phyloP scores from a whole-genome alignment of 2,329 filamentous ascomycete species.

The Drechslerella dactyloides region DNA sequence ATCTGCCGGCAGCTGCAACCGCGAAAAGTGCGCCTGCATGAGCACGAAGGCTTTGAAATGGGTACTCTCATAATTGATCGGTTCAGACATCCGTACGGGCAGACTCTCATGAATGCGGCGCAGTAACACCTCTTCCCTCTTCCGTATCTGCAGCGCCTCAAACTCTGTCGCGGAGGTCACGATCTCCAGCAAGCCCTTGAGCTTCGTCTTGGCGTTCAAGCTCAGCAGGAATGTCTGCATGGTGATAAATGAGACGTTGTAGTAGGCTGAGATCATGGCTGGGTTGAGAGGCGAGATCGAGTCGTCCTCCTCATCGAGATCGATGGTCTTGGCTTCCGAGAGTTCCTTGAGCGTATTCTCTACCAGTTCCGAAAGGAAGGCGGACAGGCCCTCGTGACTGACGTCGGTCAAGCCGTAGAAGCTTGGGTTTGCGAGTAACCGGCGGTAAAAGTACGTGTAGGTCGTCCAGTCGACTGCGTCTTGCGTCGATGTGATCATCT shows the following conservation, averaged over 20 bases:
- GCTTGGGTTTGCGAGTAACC: conserved; percentile 91
- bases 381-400: conserved; percentile 89
- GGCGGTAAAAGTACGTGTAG: conserved; percentile 97
- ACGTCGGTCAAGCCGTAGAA: conserved; percentile 91
- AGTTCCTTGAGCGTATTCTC: conserved; percentile 91
- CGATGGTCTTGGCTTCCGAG: conserved; percentile 90
- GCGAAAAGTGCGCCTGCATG: conserved; percentile 93
- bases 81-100: conserved; percentile 91
- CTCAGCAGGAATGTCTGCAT: conserved; percentile 99
- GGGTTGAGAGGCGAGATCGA: conserved; percentile 87
- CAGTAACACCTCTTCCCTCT: conserved; percentile 86
- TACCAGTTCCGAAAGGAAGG: conserved; percentile 90
- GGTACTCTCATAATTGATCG: conserved; percentile 79
- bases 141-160: conserved; percentile 88
- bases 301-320: conserved; percentile 92
- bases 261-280: conserved; percentile 98
- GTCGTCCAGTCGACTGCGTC: conserved; percentile 98
- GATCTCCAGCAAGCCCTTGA: conserved; percentile 96
- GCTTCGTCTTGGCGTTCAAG: conserved; percentile 83
- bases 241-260: conserved; percentile 98
- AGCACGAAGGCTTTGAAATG: conserved; percentile 99
- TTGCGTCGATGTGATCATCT: conserved; percentile 92
- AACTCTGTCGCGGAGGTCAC: conserved; percentile 97
- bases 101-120: conserved; percentile 92
- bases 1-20: conserved; percentile 95